Evolutionary conservation across 2,329 filamentous ascomycete species (phyloP), one percentile per base, ranked within the genome.

Genomic region (Diaporthe vaccinii): DNA sequence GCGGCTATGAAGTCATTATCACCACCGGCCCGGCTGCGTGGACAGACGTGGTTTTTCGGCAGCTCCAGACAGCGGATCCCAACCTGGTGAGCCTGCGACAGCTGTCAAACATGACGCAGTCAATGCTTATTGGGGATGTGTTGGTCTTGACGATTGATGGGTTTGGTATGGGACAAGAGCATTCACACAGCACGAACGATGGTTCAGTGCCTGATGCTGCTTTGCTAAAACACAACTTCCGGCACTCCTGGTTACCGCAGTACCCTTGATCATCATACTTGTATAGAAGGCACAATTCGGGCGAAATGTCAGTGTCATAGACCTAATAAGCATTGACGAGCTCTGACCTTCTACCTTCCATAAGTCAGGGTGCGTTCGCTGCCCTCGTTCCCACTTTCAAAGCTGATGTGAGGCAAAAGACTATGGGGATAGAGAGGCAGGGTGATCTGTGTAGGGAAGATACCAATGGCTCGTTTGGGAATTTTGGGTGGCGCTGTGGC

Each of bases 121-220:
- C 78, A 22, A 75, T 65, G 17, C 73, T 79, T 22, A 75, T 74
- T 55, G 78, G 78, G 25, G 77, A 79, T 74, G 77, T 76, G 17
- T 68, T 79, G 51, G 70, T 79, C 46, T 74, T 78, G 67, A 76
- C 76, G 7, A 78, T 79, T n/a, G 61, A 79, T 61, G 76, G 75
- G 5, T 77, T 79, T 20, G 78, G 76, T 1, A 69, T 46, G 28
- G 72, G 61, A 17, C 77, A 78, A 73, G 74, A 75, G 62, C 78
- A 79, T 71, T 78, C 77, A 41, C 59, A 74, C 15, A 72, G 73
- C 22, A 78, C 39, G 0, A 55, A 44, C 4, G 61, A 73, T 59
- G 65, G 20, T 36, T n/a, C 8, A 12, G 51, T 34, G 15, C 44
- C 59, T 3, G 46, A 73, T 1, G 14, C 41, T 20, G 76, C 77